phyloP scores from a whole-genome alignment of 257 asterid species.

The Plantago elongata region DNA sequence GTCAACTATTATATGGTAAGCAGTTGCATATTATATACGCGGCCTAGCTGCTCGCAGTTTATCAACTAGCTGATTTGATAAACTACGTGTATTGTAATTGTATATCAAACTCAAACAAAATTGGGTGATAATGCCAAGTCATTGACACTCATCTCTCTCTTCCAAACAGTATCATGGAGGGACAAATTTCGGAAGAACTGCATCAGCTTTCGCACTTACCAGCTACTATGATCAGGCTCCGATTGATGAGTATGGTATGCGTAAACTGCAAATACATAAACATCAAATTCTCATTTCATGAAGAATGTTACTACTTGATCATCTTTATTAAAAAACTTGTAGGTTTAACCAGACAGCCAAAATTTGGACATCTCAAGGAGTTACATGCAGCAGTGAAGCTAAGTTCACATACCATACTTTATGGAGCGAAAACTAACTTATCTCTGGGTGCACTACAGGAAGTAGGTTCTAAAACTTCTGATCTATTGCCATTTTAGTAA shows the following conservation, averaged over 20 bases:
- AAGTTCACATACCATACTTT: constrained; percentile 49
- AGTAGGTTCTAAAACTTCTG: constrained; percentile 31
- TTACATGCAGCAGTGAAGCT: constrained; percentile 60
- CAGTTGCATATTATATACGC: background rate
- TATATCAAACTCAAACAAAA: background rate
- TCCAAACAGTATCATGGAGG: constrained; percentile 76
- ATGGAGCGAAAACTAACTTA: constrained; percentile 33
- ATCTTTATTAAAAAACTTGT: background rate
- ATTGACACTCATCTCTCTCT: background rate
- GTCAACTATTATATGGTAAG: constrained; percentile 89
- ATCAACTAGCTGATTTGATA: too few species aligned
- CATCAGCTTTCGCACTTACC: constrained; percentile 46
- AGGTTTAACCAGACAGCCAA: constrained; percentile 82
- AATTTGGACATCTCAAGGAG: constrained; percentile 77
- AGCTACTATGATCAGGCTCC: constrained; percentile 84
- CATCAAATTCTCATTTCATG: background rate
- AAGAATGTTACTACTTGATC: background rate
- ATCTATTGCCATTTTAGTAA: background rate
- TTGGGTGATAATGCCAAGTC: background rate
- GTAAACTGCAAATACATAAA: background rate
- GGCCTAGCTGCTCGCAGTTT: background rate
- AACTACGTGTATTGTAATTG: too few species aligned
- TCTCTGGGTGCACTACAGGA: constrained; percentile 57
- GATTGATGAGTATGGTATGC: constrained; percentile 73
- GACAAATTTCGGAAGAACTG: constrained; percentile 72